Evolutionary conservation across 345 rosid species (phyloP), one percentile per base, ranked within the genome.

Genomic region (Limnanthes douglasii): DNA sequence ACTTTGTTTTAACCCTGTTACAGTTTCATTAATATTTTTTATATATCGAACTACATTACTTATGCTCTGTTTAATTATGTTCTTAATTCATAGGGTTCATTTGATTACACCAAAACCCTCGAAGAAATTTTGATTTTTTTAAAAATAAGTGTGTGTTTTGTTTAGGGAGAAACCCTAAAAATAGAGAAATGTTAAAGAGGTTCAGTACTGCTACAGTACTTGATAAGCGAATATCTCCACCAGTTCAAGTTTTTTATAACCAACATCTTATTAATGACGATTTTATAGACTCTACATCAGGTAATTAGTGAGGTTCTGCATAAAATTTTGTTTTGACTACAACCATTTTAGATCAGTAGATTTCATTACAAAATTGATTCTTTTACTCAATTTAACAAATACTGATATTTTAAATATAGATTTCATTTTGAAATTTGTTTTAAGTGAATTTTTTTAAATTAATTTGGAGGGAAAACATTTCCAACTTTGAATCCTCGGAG

Each of bases 211-310:
- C n/a, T n/a, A 62, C 73, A 2, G 78, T 54, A 5, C 12, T 51
- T 3, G 81, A 78, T 33, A 69, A 61, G 43, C 71, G 59, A 21
- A 54, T 74, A 11, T 32, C 39, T 42, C 92, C 84, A 11, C 56
- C 77, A 0, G 71, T 78, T 32, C 54, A 66, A 31, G 51, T 74
- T 5, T 18, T 24, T 34, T 59, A 71, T 41, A 66, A 59, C 11
- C 72, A 78, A 54, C 49, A 71, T 46, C 43, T 78, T 5, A 74
- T 78, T 18, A 47, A 71, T 61, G 92, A 80, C 31, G 43, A 69
- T 37, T 78, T 71, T 8, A 71, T 71, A 1, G 85, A 78, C 57
- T 64, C 92, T n/a, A 84, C 64, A 13, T 78, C 92, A 21, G 92
- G 92, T 74, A 40, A 10, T n/a, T n/a, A 28, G 10, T 28, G 32